phyloP scores from a whole-genome alignment of 2,329 filamentous ascomycete genomes.

The Aspergillus brasiliensis region DNA sequence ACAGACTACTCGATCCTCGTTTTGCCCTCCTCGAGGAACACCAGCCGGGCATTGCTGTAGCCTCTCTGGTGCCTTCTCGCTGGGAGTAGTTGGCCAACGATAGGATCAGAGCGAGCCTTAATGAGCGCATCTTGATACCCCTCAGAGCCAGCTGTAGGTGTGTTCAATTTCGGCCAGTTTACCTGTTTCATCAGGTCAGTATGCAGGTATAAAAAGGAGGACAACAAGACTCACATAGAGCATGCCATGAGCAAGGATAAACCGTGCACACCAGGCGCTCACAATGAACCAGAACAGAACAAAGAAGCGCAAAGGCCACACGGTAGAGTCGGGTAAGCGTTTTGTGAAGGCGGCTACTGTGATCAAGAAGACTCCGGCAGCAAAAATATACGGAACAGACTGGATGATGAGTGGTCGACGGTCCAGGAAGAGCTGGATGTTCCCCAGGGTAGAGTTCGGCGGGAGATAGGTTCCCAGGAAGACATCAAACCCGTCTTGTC shows the following conservation, averaged over 20 bases:
- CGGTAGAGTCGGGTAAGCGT: slow-evolving; percentile 69
- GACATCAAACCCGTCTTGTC: slow-evolving; percentile 93
- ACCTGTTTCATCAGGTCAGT: slow-evolving; percentile 59
- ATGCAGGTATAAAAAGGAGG: neutral
- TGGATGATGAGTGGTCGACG: slow-evolving; percentile 84
- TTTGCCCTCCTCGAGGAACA: slow-evolving; percentile 94
- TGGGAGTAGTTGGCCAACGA: slow-evolving; percentile 74
- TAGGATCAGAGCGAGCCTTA: slow-evolving; percentile 77
- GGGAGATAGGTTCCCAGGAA: slow-evolving; percentile 88
- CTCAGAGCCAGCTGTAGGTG: slow-evolving; percentile 80
- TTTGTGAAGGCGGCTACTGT: slow-evolving; percentile 73
- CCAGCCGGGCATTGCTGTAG: slow-evolving; percentile 76
- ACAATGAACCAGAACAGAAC: slow-evolving; percentile 75
- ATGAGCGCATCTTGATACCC: slow-evolving; percentile 84
- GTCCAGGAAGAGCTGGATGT: slow-evolving; percentile 77
- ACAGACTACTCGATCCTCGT: slow-evolving; percentile 77
- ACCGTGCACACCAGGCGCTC: slow-evolving; percentile 70
- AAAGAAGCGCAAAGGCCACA: slow-evolving; percentile 82
- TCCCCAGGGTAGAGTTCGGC: slow-evolving; percentile 69
- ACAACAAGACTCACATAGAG: slow-evolving; percentile 73
- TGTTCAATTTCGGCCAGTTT: slow-evolving; percentile 97
- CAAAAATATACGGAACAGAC: slow-evolving; percentile 87
- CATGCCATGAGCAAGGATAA: slow-evolving; percentile 82
- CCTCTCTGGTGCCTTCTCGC: slow-evolving; percentile 72
- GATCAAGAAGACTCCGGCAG: slow-evolving; percentile 82